phyloP scores from a whole-genome alignment of 83 land plant species.

The Thuja plicata region DNA sequence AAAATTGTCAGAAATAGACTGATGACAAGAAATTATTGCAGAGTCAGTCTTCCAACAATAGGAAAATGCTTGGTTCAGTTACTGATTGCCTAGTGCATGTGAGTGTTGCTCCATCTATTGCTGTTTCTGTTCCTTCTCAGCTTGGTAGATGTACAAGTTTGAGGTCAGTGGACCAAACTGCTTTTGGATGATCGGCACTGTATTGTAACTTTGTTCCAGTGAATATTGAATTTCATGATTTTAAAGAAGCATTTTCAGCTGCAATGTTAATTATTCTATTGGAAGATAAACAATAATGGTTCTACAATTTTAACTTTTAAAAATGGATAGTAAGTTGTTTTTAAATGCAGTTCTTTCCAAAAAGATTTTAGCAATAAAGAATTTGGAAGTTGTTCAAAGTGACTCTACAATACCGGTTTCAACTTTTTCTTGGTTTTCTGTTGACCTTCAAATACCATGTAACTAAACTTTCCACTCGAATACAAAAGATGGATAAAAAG shows the following conservation, averaged over 20 bases:
- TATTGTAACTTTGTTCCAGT: not conserved
- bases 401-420: not conserved
- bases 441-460: not conserved
- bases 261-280: not conserved
- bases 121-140: not conserved
- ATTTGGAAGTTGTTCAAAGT: not conserved
- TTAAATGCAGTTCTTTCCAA: not conserved
- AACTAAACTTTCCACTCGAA: not conserved
- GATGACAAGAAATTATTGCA: not conserved
- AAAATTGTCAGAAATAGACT: not conserved
- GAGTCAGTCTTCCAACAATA: not conserved
- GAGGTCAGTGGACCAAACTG: not conserved
- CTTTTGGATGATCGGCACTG: not conserved
- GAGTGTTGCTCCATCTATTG: not conserved
- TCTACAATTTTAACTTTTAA: no score
- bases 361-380: no score
- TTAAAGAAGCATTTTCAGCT: not conserved
- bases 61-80: not conserved
- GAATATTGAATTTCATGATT: not conserved
- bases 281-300: not conserved
- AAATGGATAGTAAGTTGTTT: not conserved
- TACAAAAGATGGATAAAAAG: not conserved
- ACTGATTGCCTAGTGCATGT: not conserved
- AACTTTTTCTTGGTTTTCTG: not conserved
- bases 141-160: not conserved